Evolutionary conservation across 106 monocot genomes (phyloP), one percentile per base, ranked within the genome.

Genomic region (Agapanthus africanus): DNA sequence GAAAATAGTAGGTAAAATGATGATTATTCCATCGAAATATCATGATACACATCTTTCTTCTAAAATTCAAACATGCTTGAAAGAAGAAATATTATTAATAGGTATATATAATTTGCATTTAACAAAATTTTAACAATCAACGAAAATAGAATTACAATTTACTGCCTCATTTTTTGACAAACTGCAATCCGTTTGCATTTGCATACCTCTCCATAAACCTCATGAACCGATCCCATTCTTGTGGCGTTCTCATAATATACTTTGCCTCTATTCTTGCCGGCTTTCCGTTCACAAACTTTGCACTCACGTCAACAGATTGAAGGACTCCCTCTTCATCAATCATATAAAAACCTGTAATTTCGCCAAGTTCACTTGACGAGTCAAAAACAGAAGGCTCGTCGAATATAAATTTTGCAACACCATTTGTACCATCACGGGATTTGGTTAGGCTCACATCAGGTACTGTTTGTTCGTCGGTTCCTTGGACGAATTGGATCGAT

Each of bases 121-220:
- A 36, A 61, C 36, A 61, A 61, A 61, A 61, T 36, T 61, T 59
- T 31, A 33, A 10, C 59, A 59, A 56, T 13, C 59, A 59, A 10
- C 25, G 5, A 54, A 7, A 11, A 25, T 54, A 22, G 26, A 54
- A 54, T 54, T 23, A 54, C 52, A 54, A 59, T 62, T 62, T 47
- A 59, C 32, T 64, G 41, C 47, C 60, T 83, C 66, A 95, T 62
- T 91, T 99, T 73, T 99, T 99, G 73, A 90, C 49, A 66, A 99
- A 99, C 63, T 89, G 79, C 33, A 99, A 56, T 2, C 85, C 92
- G 62, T 99, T 99, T 31, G 97, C 92, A 75, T 87, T 76, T 0
- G 97, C 89, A 72, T 99, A 99, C 78, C 97, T 84, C 79, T 99
- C 97, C 97, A 99, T 99, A 59, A 99, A 99, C 74, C 90, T 86